A percentile compares a stretch with the other conserved stretches of the same genome.
Conservation (phyloP, 1,284 basidiomycete genomes). For the Neolentinus lepideus region DNA sequence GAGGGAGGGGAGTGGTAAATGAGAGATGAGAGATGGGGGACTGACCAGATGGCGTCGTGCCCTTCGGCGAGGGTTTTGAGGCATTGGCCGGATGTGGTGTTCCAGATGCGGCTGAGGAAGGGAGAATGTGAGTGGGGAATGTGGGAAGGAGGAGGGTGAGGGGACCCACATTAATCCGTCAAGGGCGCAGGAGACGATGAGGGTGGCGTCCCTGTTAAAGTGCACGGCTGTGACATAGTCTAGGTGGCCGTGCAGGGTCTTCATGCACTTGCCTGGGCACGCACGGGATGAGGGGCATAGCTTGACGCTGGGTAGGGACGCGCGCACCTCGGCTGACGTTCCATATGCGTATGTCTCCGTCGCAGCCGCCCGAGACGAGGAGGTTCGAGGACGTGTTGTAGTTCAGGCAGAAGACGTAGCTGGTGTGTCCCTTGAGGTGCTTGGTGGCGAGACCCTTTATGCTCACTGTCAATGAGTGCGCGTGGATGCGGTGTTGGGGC, state of each 20-base stretch:
- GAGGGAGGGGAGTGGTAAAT: too few species aligned
- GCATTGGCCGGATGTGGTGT: slow-evolving; percentile 87
- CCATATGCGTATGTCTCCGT: slow-evolving; percentile 92
- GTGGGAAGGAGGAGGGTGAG: neutral
- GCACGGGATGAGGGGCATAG: neutral
- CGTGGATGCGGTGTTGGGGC: neutral
- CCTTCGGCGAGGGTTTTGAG: slow-evolving; percentile 94
- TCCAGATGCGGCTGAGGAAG: slow-evolving; percentile 87
- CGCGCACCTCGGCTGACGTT: slow-evolving; percentile 68
- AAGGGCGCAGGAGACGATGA: slow-evolving; percentile 87
- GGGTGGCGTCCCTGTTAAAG: slow-evolving; percentile 88
- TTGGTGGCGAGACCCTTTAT: slow-evolving; percentile 60
- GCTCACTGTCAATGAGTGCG: slow-evolving; percentile 3
- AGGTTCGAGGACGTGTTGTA: slow-evolving; percentile 86
- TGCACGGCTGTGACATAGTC: slow-evolving; percentile 94
- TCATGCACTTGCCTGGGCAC: slow-evolving; percentile 63
- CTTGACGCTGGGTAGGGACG: neutral
- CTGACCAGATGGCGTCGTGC: slow-evolving; percentile 80
- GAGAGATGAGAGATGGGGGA: slow-evolving; percentile 14
- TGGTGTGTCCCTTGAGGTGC: slow-evolving; percentile 75
- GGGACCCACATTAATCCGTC: slow-evolving; percentile 90
- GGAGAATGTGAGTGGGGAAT: slow-evolving; percentile 1
- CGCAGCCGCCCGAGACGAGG: slow-evolving; percentile 87
- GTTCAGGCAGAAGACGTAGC: slow-evolving; percentile 87
- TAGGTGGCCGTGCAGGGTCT: slow-evolving; percentile 85